Evolutionary conservation across 2,329 filamentous ascomycete species (phyloP).

Genomic region (Colletotrichum tropicale): DNA sequence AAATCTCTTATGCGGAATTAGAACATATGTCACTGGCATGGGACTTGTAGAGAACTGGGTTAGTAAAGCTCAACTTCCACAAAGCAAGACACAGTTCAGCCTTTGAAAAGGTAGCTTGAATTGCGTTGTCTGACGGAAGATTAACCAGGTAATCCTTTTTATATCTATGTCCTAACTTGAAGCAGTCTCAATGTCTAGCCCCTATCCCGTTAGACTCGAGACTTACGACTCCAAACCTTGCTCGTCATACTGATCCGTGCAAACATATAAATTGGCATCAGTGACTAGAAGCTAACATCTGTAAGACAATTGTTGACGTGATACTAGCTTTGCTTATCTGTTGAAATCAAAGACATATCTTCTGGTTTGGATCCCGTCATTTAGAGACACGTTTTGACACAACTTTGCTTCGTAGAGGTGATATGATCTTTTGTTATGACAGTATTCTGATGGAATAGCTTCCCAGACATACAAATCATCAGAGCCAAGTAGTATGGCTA

Average conservation of each 20-base stretch:
- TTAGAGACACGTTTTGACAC: no score
- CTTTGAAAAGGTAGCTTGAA: background rate
- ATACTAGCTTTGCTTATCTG: no score
- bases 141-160: no score
- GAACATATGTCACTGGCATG: background rate
- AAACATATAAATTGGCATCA: background rate
- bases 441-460: background rate
- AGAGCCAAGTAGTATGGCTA: no score
- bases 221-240: background rate
- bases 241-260: background rate
- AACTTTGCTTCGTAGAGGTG: no score
- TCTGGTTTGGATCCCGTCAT: no score
- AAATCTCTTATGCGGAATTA: no score
- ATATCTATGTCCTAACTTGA: no score
- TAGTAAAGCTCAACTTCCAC: background rate
- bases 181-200: background rate
- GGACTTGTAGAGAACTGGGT: background rate
- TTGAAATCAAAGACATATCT: no score
- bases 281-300: no score
- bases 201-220: background rate
- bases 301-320: no score
- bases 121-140: accelerated
- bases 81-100: background rate
- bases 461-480: no score
- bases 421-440: background rate